Conservation (phyloP, 805 yeast genomes). For the Teunomyces pallodes region DNA sequence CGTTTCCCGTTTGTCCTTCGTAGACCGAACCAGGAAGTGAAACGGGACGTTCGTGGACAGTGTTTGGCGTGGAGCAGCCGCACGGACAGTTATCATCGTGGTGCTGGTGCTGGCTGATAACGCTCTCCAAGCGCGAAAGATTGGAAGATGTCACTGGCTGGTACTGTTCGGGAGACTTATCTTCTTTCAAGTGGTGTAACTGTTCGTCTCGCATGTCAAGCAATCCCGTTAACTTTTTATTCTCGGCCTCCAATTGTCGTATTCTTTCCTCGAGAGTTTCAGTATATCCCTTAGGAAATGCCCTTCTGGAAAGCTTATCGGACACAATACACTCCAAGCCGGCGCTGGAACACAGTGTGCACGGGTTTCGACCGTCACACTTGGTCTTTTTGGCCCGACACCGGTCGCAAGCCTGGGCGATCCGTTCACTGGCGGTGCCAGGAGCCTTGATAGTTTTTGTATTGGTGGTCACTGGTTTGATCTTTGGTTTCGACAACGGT, state of each 20-base stretch:
- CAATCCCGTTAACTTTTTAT: constrained; percentile 62
- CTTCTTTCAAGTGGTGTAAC: constrained; percentile 35
- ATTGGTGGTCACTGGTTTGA: constrained; percentile 13
- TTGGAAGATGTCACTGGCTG: constrained; percentile 9
- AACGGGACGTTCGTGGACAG: constrained; percentile 62
- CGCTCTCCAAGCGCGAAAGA: constrained; percentile 4
- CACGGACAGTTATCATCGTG: constrained; percentile 48
- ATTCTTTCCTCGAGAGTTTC: constrained; percentile 86
- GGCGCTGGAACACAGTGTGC: constrained; percentile 78
- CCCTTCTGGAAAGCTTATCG: constrained; percentile 79
- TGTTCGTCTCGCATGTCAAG: constrained; percentile 65
- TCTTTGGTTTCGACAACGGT: background rate
- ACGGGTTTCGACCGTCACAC: constrained; percentile 75
- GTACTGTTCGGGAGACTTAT: background rate
- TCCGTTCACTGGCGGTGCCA: constrained; percentile 63
- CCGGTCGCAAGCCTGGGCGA: constrained; percentile 90
- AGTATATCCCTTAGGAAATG: constrained; percentile 90
- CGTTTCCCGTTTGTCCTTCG: constrained; percentile 28
- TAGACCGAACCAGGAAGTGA: constrained; percentile 63
- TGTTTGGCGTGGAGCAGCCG: constrained; percentile 54
- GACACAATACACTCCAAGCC: constrained; percentile 89
- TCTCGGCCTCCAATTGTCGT: constrained; percentile 82
- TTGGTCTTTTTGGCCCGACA: constrained; percentile 78
- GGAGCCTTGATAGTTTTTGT: constrained; percentile 59
- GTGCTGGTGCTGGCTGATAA: constrained; percentile 13